These are phyloP conservation scores for Heimioporus sp. DNA, from an alignment of 768 basidiomycete species.

Conservation along the genomic window DNA sequence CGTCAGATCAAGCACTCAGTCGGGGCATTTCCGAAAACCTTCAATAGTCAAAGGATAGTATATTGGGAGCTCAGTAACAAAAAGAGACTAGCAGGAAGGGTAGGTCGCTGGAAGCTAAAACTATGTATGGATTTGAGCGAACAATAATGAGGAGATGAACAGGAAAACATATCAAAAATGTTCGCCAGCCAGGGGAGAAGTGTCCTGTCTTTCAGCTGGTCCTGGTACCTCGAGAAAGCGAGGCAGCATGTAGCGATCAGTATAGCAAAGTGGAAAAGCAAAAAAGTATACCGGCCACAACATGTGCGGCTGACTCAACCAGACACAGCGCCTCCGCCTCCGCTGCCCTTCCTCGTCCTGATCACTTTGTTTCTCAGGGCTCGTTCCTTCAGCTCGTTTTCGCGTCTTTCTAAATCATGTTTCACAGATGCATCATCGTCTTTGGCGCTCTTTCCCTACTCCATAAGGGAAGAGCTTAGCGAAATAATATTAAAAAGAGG, in stretches of 20 bases:
- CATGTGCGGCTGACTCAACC: constrained; percentile 17
- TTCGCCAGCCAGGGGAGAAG: constrained; percentile 22
- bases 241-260: constrained; percentile 24
- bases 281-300: constrained; percentile 19
- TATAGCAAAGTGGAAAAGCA: constrained; percentile 13
- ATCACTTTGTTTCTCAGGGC: constrained; percentile 83
- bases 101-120: constrained; percentile 19
- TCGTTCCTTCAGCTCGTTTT: constrained; percentile 79
- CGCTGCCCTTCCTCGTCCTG: constrained; percentile 58
- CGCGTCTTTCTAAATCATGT: constrained; percentile 60
- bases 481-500: constrained; percentile 1
- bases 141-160: background rate
- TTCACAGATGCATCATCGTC: constrained; percentile 12
- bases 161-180: constrained; percentile 16
- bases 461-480: constrained; percentile 14
- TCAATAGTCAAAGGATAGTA: constrained; percentile 11
- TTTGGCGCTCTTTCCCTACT: constrained; percentile 17
- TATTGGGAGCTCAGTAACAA: constrained; percentile 20
- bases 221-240: constrained; percentile 21
- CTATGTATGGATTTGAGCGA: constrained; percentile 22
- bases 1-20: background rate
- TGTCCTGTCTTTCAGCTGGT: constrained; percentile 17
- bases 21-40: background rate
- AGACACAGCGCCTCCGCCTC: constrained; percentile 14
- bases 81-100: constrained; percentile 16